A percentile compares a stretch with the other conserved stretches of the same genome.
These are phyloP conservation scores for Pythium diclinum DNA, from an alignment of 352 stramenopile species.

Conservation along the genomic window DNA sequence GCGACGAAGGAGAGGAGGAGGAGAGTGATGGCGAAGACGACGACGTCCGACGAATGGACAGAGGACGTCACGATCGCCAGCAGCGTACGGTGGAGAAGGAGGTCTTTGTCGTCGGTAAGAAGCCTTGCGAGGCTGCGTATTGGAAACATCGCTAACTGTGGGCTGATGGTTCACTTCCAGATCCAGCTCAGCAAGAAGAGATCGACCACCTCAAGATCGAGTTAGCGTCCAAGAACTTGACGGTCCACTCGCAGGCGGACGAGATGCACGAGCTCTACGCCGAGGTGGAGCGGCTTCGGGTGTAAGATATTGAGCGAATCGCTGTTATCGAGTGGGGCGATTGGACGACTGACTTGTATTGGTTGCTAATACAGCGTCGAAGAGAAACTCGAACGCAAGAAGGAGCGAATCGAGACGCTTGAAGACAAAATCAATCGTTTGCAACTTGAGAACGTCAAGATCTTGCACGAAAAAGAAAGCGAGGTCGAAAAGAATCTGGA, in stretches of 20 bases:
- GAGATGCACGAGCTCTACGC: slow-evolving; percentile 57
- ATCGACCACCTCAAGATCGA: slow-evolving; percentile 56
- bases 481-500: slow-evolving; percentile 40
- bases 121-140: neutral
- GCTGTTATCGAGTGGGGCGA: neutral
- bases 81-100: slow-evolving; percentile 12
- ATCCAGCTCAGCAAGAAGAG: slow-evolving; percentile 48
- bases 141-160: neutral
- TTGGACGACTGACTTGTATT: neutral
- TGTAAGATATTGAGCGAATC: slow-evolving; percentile 15
- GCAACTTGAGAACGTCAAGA: slow-evolving; percentile 45
- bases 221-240: slow-evolving; percentile 48
- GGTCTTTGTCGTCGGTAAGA: slow-evolving; percentile 13
- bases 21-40: slow-evolving; percentile 17
- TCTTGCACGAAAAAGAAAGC: slow-evolving; percentile 53
- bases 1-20: slow-evolving; percentile 22
- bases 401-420: slow-evolving; percentile 29
- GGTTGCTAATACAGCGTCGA: slow-evolving; percentile 14
- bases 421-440: slow-evolving; percentile 33
- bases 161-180: slow-evolving; percentile 13
- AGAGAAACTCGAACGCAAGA: slow-evolving; percentile 45
- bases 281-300: slow-evolving; percentile 53
- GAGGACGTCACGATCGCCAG: neutral
- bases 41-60: neutral
- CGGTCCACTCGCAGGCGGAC: slow-evolving; percentile 54